Evolutionary conservation across 768 basidiomycete species (phyloP).

Genomic region (Mycena capillaripes): DNA sequence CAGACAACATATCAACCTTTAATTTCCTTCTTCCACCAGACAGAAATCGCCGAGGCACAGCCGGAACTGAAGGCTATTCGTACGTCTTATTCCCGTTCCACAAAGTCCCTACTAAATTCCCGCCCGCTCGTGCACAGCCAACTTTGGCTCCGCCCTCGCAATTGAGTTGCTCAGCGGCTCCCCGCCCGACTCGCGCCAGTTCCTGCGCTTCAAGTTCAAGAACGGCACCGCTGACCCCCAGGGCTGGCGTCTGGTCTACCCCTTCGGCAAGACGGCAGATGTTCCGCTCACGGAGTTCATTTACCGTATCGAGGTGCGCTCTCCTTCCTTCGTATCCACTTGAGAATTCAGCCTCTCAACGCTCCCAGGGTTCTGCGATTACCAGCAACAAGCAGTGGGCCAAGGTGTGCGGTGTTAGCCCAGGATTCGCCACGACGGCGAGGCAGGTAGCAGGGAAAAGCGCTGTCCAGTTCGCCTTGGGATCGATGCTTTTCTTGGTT

Average conservation of each 20-base stretch:
- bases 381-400: slow-evolving; percentile 70
- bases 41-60: slow-evolving; percentile 69
- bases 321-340: not conserved
- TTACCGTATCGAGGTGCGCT: slow-evolving; percentile 83
- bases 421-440: not conserved
- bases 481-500: slow-evolving; percentile 19
- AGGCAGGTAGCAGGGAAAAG: not conserved
- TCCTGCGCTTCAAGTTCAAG: slow-evolving; percentile 88
- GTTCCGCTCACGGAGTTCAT: slow-evolving; percentile 90
- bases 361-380: slow-evolving; percentile 62
- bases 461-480: slow-evolving; percentile 11
- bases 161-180: slow-evolving; percentile 85
- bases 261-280: slow-evolving; percentile 81
- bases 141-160: slow-evolving; percentile 80
- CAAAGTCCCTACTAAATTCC: not conserved
- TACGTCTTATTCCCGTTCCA: slow-evolving; percentile 52
- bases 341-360: not conserved
- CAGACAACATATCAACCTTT: slow-evolving; percentile 92
- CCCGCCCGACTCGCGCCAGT: slow-evolving; percentile 83
- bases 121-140: slow-evolving; percentile 60
- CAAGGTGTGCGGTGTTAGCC: slow-evolving; percentile 56
- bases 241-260: slow-evolving; percentile 76
- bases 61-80: slow-evolving; percentile 76
- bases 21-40: slow-evolving; percentile 88
- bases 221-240: slow-evolving; percentile 72